Conservation (phyloP, 495 filamentous ascomycete species). For the Lepidopterella palustris region DNA sequence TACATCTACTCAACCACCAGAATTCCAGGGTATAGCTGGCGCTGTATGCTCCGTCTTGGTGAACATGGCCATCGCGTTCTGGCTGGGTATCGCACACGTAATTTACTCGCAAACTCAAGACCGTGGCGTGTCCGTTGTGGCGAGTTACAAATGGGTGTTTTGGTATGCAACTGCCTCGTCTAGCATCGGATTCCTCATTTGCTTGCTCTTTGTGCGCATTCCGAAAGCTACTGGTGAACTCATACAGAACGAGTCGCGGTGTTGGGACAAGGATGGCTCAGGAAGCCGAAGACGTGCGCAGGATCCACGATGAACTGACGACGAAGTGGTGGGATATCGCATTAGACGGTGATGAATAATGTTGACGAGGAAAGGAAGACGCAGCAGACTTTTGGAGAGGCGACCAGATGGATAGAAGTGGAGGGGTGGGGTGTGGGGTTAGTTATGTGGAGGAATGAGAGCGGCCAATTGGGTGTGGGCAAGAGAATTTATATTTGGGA, state of each 20-base stretch:
- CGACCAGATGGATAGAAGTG: neutral
- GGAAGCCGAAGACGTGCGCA: neutral
- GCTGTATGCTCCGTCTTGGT: neutral
- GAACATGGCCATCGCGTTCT: neutral
- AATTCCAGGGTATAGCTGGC: neutral
- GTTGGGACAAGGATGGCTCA: slow-evolving; percentile 5
- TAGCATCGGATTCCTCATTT: neutral
- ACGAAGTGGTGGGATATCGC: slow-evolving; percentile 3
- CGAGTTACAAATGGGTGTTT: neutral
- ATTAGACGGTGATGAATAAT: slow-evolving; percentile 25
- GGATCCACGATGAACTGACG: slow-evolving; percentile 11
- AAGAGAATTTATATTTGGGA: slow-evolving; percentile 8
- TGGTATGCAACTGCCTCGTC: neutral
- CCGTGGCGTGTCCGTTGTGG: neutral
- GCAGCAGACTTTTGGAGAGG: slow-evolving; percentile 1
- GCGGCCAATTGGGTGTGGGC: slow-evolving; percentile 14
- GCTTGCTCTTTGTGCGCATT: neutral
- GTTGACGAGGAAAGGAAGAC: slow-evolving; percentile 10
- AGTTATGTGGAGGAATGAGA: slow-evolving; percentile 15
- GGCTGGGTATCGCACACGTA: neutral
- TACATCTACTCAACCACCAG: neutral
- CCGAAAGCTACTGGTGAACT: neutral
- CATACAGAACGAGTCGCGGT: slow-evolving; percentile 7
- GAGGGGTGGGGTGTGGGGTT: slow-evolving; percentile 8
- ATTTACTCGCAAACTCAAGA: neutral